Evolutionary conservation across 345 rosid species (phyloP).

Genomic region (Moricandia moricandioides): DNA sequence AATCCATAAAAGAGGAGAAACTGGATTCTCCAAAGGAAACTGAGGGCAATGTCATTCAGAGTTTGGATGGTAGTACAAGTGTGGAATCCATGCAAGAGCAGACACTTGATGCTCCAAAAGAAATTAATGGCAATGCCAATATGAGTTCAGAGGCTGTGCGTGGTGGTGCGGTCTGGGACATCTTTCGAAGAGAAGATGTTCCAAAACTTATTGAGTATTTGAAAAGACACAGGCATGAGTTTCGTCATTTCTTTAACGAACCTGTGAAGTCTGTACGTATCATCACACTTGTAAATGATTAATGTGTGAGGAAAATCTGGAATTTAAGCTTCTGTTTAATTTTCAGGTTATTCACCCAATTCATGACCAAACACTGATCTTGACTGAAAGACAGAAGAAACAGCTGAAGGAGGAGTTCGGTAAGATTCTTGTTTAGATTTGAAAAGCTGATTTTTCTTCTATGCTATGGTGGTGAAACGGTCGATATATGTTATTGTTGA

Average conservation of each 20-base stretch:
- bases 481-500: neutral
- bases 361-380: conserved; percentile 70
- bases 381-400: conserved; percentile 59
- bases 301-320: neutral
- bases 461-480: neutral
- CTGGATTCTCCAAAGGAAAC: conserved; percentile 10
- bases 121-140: conserved; percentile 3
- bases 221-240: conserved; percentile 62
- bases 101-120: conserved; percentile 8
- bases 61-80: neutral
- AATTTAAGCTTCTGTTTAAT: conserved; percentile 36
- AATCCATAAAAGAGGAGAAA: conserved; percentile 20
- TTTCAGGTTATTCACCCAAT: conserved; percentile 64
- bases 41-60: conserved; percentile 3
- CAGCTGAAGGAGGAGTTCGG: conserved; percentile 77
- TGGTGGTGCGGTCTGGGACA: conserved; percentile 81
- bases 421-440: conserved; percentile 21
- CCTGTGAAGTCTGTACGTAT: conserved; percentile 18
- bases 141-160: neutral
- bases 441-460: neutral
- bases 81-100: conserved; percentile 5
- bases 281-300: conserved; percentile 16
- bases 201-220: conserved; percentile 66
- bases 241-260: conserved; percentile 47
- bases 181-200: conserved; percentile 74